Percentiles rank a stretch among this genome's conserved stretches.
Conservation (phyloP, 169 alveolate genomes). For the Toxoplasma gondii region DNA sequence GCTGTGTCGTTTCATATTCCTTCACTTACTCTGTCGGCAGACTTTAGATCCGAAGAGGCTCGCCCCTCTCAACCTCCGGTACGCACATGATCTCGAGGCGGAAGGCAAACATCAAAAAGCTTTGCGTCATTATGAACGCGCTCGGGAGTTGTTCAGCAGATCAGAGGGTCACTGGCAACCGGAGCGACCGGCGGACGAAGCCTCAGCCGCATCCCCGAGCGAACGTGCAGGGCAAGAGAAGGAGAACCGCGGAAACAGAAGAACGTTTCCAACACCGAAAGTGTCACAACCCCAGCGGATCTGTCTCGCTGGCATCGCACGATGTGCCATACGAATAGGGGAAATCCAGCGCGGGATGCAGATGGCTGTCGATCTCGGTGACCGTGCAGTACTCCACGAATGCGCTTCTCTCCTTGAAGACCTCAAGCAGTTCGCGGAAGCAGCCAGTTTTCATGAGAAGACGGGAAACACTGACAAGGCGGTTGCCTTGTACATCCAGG, state of each 20-base stretch:
- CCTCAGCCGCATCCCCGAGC: neutral
- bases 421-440: constrained; percentile 83
- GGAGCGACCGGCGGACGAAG: too few species aligned
- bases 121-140: neutral
- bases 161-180: neutral
- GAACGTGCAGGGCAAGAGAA: neutral
- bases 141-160: neutral
- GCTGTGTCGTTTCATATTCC: too few species aligned
- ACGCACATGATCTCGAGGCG: constrained; percentile 1
- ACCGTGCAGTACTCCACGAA: constrained; percentile 80
- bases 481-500: constrained; percentile 82
- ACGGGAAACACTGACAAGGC: constrained; percentile 87
- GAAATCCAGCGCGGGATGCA: constrained; percentile 83
- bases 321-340: constrained; percentile 86
- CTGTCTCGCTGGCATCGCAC: constrained; percentile 88
- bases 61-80: neutral
- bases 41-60: constrained; percentile 14
- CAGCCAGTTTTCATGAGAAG: constrained; percentile 85
- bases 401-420: constrained; percentile 86
- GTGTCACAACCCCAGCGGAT: neutral
- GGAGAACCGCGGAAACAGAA: neutral
- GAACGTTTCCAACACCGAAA: neutral
- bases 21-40: neutral
- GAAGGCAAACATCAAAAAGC: neutral
- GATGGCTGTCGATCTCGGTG: constrained; percentile 82